Conservation (phyloP, 768 basidiomycete genomes). For the Mycena vitilis region DNA sequence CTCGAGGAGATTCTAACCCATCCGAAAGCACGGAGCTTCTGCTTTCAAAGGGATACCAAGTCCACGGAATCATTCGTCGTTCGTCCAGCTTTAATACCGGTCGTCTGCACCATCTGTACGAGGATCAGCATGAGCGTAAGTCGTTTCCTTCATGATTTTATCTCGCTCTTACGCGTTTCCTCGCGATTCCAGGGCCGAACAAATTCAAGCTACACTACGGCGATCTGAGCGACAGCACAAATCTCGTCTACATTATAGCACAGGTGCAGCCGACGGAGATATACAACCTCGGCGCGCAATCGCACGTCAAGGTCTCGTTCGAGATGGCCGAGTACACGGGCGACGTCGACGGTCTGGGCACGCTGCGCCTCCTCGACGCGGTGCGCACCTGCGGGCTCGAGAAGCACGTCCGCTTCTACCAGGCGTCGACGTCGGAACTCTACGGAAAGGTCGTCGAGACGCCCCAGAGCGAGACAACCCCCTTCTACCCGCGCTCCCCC, state of each 20-base stretch:
- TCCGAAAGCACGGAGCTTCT: constrained; percentile 80
- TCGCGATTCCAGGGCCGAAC: constrained; percentile 62
- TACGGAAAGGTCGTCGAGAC: constrained; percentile 98
- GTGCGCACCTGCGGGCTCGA: constrained; percentile 96
- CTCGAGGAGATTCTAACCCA: constrained; percentile 20
- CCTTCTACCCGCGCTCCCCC: constrained; percentile 98
- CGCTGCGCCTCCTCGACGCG: constrained; percentile 94
- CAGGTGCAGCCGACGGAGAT: constrained; percentile 96
- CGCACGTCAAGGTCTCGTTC: constrained; percentile 99
- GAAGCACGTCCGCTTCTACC: constrained; percentile 94
- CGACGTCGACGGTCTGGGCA: constrained; percentile 96
- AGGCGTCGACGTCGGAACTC: constrained; percentile 96
- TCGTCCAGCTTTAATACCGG: constrained; percentile 99
- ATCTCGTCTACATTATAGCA: constrained; percentile 96
- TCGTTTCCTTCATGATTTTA: constrained; percentile 21
- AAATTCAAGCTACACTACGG: constrained; percentile 91
- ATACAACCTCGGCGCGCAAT: constrained; percentile 98
- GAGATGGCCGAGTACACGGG: constrained; percentile 99
- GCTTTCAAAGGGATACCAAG: constrained; percentile 88
- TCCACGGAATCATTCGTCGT: constrained; percentile 95
- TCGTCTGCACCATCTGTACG: constrained; percentile 92
- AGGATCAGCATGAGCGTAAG: constrained; percentile 92
- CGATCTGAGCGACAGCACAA: constrained; percentile 95
- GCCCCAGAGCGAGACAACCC: constrained; percentile 95
- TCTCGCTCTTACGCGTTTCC: constrained; percentile 9